phyloP scores from a whole-genome alignment of 1,139 yeast genomes.

The Kodamaea sp. region DNA sequence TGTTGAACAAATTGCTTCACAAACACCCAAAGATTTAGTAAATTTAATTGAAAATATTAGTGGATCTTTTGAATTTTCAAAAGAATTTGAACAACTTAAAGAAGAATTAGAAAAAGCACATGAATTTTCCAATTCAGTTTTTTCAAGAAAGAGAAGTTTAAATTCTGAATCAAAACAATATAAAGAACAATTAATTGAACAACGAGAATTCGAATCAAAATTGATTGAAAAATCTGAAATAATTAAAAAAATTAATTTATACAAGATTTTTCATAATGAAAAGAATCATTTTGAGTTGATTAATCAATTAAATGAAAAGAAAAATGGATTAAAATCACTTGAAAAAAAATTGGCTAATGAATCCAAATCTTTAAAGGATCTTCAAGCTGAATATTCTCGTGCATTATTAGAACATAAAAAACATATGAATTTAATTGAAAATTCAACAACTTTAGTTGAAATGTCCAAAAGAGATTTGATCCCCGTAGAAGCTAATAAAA shows the following conservation, averaged over 20 bases:
- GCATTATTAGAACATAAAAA: conserved; percentile 42
- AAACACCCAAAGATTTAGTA: conserved; percentile 74
- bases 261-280: conserved; percentile 68
- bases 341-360: conserved; percentile 22
- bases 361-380: conserved; percentile 26
- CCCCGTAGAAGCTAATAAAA: conserved; percentile 55
- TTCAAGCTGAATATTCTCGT: conserved; percentile 46
- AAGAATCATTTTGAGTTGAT: conserved; percentile 33
- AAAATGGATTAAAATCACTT: conserved; percentile 26
- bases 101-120: conserved; percentile 67
- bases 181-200: conserved; percentile 71
- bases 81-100: conserved; percentile 64
- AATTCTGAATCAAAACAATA: conserved; percentile 78
- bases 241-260: conserved; percentile 50
- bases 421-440: conserved; percentile 36
- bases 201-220: conserved; percentile 61
- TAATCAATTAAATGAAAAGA: conserved; percentile 24
- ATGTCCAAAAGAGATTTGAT: conserved; percentile 46
- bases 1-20: conserved; percentile 90
- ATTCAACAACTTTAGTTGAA: conserved; percentile 40
- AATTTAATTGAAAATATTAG: conserved; percentile 75
- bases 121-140: conserved; percentile 60
- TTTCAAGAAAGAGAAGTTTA: conserved; percentile 68
- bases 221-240: conserved; percentile 46
- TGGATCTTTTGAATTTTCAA: conserved; percentile 67